Evolutionary conservation across 2,329 filamentous ascomycete genomes (phyloP), one percentile per base, ranked within the genome.

Genomic region (Aspergillus neotritici): DNA sequence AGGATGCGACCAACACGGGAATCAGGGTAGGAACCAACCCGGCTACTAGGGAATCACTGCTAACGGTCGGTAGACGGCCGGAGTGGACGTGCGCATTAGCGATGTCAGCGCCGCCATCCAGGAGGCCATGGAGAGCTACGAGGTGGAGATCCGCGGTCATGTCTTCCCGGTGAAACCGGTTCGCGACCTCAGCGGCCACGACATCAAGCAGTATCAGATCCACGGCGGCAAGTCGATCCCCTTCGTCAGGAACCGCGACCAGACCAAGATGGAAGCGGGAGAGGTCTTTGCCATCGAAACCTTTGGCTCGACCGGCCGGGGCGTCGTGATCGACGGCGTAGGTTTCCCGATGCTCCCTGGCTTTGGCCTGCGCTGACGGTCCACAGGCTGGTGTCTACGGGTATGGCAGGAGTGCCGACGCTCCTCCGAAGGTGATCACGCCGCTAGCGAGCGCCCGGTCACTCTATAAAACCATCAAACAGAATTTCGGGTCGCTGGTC

Each of bases 61-160:
- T 13, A 11, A 15, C 21, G 14, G 28, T 29, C 10, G n/a, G 33
- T 25, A 73, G 66, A 64, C 69, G 51, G 72, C 77, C n/a, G 77
- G 77, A 5, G 68, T 78, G 39, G 77, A 80, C 56, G 74, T 71
- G 4, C 65, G 76, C 11, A 71, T 80, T 41, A 66, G 67, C 46
- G 74, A 80, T 45, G 74, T 81, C 49, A 72, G 78, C 42, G 74
- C 66, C n/a, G 71, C 67, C 11, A 80, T 81, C 47, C 78, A 81
- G 53, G 78, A 81, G 54, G 73, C 70, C 0, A 81, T 81, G 78
- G 78, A 81, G 59, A 79, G 75, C 59, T 80, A 80, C 51, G 78
- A 81, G 54, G 71, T 78, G 14, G 73, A 76, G 46, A 72, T 81
- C 38, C 68, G 70, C 30, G 73, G 75, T 8, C 70, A 73, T 50